Evolutionary conservation across 805 yeast genomes (phyloP), one percentile per base, ranked within the genome.

Genomic region (Pichia phayaonensis): DNA sequence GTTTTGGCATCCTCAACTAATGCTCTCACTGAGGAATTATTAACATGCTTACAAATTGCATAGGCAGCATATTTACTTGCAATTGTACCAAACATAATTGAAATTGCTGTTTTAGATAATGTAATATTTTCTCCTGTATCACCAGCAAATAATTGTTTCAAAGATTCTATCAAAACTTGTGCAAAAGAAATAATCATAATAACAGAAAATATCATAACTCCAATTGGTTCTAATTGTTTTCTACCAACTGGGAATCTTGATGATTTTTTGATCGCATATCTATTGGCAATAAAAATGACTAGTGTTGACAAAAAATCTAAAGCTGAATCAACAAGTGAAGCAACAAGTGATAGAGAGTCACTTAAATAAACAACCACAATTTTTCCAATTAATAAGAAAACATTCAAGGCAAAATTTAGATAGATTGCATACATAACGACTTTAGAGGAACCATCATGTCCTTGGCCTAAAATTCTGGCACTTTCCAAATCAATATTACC

Each of bases 1-100:
- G 90, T 86, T 65, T 75, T 72, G 0, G 94, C 94, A 66, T 86
- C 95, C 64, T 85, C 92, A 2, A 90, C 87, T 49, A 86, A 69
- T 0, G 95, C 95, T 60, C 81, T 84, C 2, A 86, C 83, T 0
- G 90, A 80, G 18, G 84, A 76, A 16, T 88, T 82, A 18, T 73
- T 67, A 53, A 84, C 75, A 15, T 71, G 66, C 40, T 75, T 68
- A 61, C 92, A 86, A 79, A 86, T 78, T 13, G 76, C 27, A 73
- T 79, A 86, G 58, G 89, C 81, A 1, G 71, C 73, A 7, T 81
- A 56, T 60, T 86, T 86, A 27, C 77, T 71, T 4, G 76, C 59
- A 20, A 86, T 80, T 0, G 95, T 86, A 18, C 75, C 49, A 0
- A 72, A 46, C 94, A 86, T 86, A 51, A 86, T 83, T 1, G 59